Evolutionary conservation across 106 monocot species (phyloP).

Genomic region (Dendrobium chrysotoxum): DNA sequence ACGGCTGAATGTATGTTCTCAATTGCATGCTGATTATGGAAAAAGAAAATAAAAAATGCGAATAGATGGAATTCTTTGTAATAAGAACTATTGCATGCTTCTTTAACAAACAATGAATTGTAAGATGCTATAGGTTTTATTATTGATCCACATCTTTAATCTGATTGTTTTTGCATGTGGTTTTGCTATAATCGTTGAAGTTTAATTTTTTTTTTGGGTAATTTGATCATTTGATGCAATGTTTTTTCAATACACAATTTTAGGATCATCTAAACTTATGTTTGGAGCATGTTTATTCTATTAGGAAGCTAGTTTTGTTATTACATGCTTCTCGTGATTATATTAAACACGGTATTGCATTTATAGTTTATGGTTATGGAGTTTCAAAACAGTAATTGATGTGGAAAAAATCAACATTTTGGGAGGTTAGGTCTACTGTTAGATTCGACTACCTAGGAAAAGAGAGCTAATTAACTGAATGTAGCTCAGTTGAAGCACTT

Average conservation of each 20-base stretch:
- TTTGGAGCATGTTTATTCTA: neutral
- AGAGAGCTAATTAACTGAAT: neutral
- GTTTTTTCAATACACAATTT: neutral
- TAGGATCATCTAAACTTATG: neutral
- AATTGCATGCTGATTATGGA: neutral
- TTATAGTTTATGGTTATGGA: neutral
- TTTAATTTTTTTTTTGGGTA: neutral
- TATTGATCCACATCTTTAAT: neutral
- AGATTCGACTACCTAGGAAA: neutral
- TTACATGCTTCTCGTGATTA: neutral
- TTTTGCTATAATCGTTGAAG: neutral
- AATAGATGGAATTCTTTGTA: neutral
- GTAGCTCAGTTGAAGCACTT: neutral
- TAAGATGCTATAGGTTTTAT: neutral
- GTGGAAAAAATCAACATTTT: neutral
- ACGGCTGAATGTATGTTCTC: neutral
- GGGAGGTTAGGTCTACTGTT: neutral
- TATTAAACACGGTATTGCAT: neutral
- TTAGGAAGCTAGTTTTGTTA: neutral
- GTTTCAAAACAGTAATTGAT: neutral
- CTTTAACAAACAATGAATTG: neutral
- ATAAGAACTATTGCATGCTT: neutral
- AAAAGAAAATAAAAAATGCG: neutral
- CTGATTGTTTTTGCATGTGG: neutral
- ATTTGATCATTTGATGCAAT: neutral